These are phyloP conservation scores for Neurospora sp. DNA, from an alignment of 2,329 filamentous ascomycete genomes.

Conservation along the genomic window DNA sequence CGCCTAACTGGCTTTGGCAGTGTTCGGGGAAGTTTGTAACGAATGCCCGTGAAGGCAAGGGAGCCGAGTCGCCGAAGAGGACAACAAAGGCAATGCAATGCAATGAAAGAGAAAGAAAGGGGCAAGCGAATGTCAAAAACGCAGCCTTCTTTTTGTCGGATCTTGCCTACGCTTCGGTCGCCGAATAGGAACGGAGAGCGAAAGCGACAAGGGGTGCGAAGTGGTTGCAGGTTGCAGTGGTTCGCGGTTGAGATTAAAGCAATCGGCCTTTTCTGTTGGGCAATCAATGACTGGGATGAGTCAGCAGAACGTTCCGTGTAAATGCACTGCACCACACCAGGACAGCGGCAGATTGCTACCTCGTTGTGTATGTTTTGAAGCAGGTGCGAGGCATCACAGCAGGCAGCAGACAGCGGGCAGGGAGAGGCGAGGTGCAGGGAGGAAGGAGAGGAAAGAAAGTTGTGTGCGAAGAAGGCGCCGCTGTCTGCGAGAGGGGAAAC, in stretches of 20 bases:
- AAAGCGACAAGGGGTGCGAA: background rate
- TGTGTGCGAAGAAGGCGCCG: background rate
- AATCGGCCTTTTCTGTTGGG: background rate
- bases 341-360: background rate
- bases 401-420: background rate
- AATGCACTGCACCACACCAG: background rate
- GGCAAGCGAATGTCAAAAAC: background rate
- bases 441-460: background rate
- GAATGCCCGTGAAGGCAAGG: background rate
- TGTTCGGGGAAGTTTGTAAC: background rate
- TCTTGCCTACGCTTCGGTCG: background rate
- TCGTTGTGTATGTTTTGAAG: background rate
- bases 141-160: background rate
- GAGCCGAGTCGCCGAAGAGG: background rate
- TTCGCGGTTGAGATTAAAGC: background rate
- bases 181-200: background rate
- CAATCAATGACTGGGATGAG: background rate
- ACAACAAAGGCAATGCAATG: background rate
- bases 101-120: background rate
- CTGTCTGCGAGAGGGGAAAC: background rate
- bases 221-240: background rate
- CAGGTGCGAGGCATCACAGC: background rate
- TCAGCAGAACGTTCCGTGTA: background rate
- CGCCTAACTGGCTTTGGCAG: constrained; percentile 4
- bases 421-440: background rate